Conservation (phyloP, 768 basidiomycete genomes). For the Boletus subparvulus region DNA sequence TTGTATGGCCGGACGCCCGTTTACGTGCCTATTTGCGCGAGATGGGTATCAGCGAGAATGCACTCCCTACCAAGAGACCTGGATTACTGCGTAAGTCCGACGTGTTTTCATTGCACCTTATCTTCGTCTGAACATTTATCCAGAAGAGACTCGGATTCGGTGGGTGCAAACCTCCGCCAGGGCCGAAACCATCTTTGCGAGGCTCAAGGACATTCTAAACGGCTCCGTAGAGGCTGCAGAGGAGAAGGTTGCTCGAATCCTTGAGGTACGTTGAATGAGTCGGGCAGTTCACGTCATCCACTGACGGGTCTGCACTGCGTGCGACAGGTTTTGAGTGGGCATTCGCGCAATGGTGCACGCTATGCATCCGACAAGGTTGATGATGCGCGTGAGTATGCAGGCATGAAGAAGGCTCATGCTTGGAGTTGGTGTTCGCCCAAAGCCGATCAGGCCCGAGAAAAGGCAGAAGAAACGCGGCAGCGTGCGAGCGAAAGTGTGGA, state of each 20-base stretch:
- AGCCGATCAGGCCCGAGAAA: slow-evolving; percentile 25
- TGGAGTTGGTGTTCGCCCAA: slow-evolving; percentile 25
- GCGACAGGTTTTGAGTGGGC: slow-evolving; percentile 42
- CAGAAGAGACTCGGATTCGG: slow-evolving; percentile 76
- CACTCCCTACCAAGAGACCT: slow-evolving; percentile 62
- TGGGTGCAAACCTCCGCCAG: slow-evolving; percentile 66
- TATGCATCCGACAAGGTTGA: slow-evolving; percentile 30
- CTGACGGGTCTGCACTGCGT: not conserved
- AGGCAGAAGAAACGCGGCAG: slow-evolving; percentile 27
- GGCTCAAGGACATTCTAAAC: slow-evolving; percentile 65
- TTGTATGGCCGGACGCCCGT: slow-evolving; percentile 91
- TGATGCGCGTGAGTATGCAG: slow-evolving; percentile 23
- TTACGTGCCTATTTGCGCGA: slow-evolving; percentile 87
- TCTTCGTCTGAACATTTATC: not conserved
- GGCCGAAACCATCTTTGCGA: slow-evolving; percentile 56
- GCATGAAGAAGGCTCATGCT: slow-evolving; percentile 14
- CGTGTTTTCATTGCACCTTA: not conserved
- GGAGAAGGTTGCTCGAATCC: slow-evolving; percentile 60
- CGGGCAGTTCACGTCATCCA: not conserved
- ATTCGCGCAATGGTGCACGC: slow-evolving; percentile 23
- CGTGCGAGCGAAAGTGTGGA: slow-evolving; percentile 13
- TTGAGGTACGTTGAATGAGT: slow-evolving; percentile 27
- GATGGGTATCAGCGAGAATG: slow-evolving; percentile 68
- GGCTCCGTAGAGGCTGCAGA: slow-evolving; percentile 71
- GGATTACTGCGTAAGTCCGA: slow-evolving; percentile 69